A percentile compares a stretch with the other conserved stretches of the same genome.
Conservation (phyloP, 2,329 filamentous ascomycete genomes). For the Xylaria sp. region DNA sequence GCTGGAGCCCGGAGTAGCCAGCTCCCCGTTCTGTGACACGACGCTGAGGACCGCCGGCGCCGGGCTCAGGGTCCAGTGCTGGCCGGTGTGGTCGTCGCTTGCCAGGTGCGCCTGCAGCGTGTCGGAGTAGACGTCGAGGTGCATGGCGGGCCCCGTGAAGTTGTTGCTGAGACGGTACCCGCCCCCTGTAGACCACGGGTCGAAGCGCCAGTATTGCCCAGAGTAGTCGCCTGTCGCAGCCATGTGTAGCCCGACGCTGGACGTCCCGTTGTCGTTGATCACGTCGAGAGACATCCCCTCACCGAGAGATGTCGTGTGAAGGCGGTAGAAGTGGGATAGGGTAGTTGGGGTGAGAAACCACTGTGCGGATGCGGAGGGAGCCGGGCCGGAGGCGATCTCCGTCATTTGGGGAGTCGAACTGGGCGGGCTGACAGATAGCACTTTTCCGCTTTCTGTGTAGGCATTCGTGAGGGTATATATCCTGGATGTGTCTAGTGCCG, state of each 20-base stretch:
- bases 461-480: constrained; percentile 12
- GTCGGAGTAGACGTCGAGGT: constrained; percentile 6
- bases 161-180: constrained; percentile 15
- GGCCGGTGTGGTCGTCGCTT: not conserved
- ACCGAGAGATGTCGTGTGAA: constrained; percentile 2
- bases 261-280: constrained; percentile 11
- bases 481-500: constrained; percentile 10
- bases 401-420: not conserved
- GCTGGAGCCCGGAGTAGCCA: not conserved
- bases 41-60: constrained; percentile 1
- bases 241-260: constrained; percentile 8
- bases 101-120: constrained; percentile 1
- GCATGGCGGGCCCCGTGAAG: constrained; percentile 4
- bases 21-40: not conserved
- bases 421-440: not conserved
- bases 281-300: constrained; percentile 5
- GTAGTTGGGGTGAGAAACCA: constrained; percentile 2
- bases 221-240: constrained; percentile 11
- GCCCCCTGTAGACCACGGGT: not conserved
- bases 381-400: not conserved
- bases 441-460: not conserved
- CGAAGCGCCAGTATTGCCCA: constrained; percentile 14
- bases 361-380: not conserved
- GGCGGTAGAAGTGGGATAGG: not conserved
- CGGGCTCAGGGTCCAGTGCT: constrained; percentile 17